Evolutionary conservation across 768 basidiomycete genomes (phyloP), one percentile per base, ranked within the genome.

Genomic region (Daedaleopsis sinensis): DNA sequence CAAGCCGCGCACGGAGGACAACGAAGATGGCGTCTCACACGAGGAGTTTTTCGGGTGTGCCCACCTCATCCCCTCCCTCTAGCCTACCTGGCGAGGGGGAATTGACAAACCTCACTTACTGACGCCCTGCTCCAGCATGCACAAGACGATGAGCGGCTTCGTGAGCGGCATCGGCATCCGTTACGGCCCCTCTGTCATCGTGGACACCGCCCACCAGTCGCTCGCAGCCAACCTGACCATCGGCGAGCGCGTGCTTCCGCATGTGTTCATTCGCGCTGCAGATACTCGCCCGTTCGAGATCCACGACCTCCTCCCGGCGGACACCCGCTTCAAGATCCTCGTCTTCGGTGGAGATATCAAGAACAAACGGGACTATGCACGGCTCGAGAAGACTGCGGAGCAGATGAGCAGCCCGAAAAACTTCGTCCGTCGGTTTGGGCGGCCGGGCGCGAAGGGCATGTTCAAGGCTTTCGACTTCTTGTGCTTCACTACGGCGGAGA

Each of bases 211-310:
- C 12, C 67, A 78, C 59, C 79, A 82, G 61, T 18, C 70, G 7
- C 61, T 71, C 58, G 81, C 82, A 5, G 53, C 71, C 4, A 73
- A 76, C 50, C 71, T 85, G 16, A 69, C 74, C 51, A 71, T 83
- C 39, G 84, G 84, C 18, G 71, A 82, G 75, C 82, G 83, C 46
- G 73, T 84, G 58, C 72, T 77, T 6, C 82, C 82, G 5, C 80
- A 82, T 60, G 71, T 72, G 21, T 77, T 84, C 58, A 68, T 85
- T 32, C 74, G 82, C 16, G 77, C 74, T 0, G 81, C 80, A 23
- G 83, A 84, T 56, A 75, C 76, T 18, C 73, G 76, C 13, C 77
- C 82, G 21, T 73, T 71, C 62, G 79, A 86, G 63, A 68, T 85
- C 12, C 84, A 84, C 50, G 84, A 84, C 65, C 70, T 80, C n/a